Evolutionary conservation across 2,329 filamentous ascomycete genomes (phyloP), one percentile per base, ranked within the genome.

Genomic region (Pyrenochaeta sp.): DNA sequence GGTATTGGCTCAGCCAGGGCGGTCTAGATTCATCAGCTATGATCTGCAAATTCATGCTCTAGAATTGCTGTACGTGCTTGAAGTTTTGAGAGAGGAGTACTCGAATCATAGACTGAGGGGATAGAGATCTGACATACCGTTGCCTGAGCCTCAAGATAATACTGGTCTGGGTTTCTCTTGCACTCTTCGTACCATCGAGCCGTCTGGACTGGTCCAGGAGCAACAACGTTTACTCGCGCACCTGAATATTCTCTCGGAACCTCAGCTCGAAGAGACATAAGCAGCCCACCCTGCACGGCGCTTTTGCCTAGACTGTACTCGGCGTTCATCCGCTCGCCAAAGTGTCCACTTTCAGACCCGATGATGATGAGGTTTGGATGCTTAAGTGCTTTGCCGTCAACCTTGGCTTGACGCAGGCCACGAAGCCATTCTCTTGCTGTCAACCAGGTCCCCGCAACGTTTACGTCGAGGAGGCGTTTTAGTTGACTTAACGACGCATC

Each of bases 241-340:
- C 67, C 64, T 25, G 63, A 61, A 56, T 71, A 78, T 24, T 80
- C 74, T 56, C 74, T 72, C 37, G 73, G 72, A 5, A 76, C 77
- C 59, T 82, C 81, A 8, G 72, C 74, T 47, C 76, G 76, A 52
- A 84, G 63, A 45, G 75, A 79, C 55, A 74, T 72, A 50, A 83
- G 65, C 28, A 83, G 60, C 2, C 81, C 80, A 32, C 68, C 71
- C 61, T 83, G 81, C 13, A 83, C 79, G 2, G 81, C 81, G 45
- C 77, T 77, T 60, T 84, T 83, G 6, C 71, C 77, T 36, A 80
- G 69, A 7, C 79, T 78, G 56, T 83, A 83, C 25, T 82, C 80
- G 5, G 79, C 74, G 64, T 79, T 79, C 0, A 62, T 69, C n/a
- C 77, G 59, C 40, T 80, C 79, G 6, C 80, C 81, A 62, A 82